Evolutionary conservation across 306 rosid species (phyloP), one percentile per base, ranked within the genome.

Genomic region (Prinsepia uniflora): DNA sequence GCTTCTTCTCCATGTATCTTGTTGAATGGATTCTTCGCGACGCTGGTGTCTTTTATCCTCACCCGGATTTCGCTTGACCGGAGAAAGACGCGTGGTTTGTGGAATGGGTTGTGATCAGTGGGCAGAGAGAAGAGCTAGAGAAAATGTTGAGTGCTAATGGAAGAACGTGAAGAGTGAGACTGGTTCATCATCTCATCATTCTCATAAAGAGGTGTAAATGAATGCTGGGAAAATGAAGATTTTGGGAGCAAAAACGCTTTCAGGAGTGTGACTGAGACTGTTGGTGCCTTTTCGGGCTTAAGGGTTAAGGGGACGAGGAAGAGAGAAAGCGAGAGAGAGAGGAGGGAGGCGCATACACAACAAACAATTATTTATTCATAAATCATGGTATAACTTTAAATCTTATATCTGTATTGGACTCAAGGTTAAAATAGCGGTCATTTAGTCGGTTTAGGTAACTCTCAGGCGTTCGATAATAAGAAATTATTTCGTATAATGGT

Each of bases 1-100:
- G 97, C 72, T 89, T 95, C 88, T 83, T 89, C 83, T 91, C 99
- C 99, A 89, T 91, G 61, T 22, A 18, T 43, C n/a, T 30, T 22
- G 14, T 42, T 15, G 63, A 54, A 6, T 14, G 36, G 4, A 52
- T 2, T 46, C 36, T n/a, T 41, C 60, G 41, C 4, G 36, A 30
- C 36, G 3, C 36, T 30, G 2, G 2, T 30, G 2, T 3, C 4
- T 30, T 39, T 54, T 17, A 10, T 55, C 4, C 22, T 22, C 43
- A 43, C 43, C 65, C 55, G 43, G 74, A 54, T 68, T 68, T 13
- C 36, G 10, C 43, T 30, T 11, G 44, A 34, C 64, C 6, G 19
- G 14, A 61, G 66, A 40, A 40, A 40, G 47, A 15, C 7, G 22
- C 4, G 46, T 10, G 43, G 12, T 13, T 13, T 15, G 50, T 41